Percentiles rank a stretch among this genome's conserved stretches.
Evolutionary conservation across 176 grass and related monocot species (phyloP).

Genomic region (Puccinellia tenuiflora): DNA sequence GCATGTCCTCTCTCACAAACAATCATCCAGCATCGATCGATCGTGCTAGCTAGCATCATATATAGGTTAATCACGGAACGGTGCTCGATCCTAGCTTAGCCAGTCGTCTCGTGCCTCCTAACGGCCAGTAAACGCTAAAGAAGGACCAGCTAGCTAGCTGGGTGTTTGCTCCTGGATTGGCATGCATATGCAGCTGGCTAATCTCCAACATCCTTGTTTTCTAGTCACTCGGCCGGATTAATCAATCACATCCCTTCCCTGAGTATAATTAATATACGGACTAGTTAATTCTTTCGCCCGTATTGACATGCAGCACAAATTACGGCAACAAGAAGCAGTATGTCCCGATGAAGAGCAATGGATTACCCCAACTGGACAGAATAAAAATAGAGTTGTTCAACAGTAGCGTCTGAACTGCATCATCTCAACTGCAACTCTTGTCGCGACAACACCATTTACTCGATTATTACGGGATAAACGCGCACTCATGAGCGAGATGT

Average conservation of each 20-base stretch:
- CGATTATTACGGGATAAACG: background rate
- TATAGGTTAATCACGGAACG: conserved; percentile 32
- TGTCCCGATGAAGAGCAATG: too few relatives aligned
- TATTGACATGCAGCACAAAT: too few relatives aligned
- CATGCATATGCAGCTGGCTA: background rate
- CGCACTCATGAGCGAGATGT: background rate
- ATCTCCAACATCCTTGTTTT: conserved; percentile 15
- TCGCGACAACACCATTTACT: too few relatives aligned
- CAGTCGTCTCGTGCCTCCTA: background rate
- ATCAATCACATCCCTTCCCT: background rate
- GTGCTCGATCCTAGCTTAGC: conserved; percentile 14
- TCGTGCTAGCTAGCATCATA: background rate
- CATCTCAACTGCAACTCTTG: too few relatives aligned
- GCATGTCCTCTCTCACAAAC: conserved; percentile 24
- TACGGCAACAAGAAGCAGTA: too few relatives aligned
- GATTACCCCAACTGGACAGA: too few relatives aligned
- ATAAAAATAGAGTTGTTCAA: too few relatives aligned
- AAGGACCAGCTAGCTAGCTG: background rate
- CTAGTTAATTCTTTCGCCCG: too few relatives aligned
- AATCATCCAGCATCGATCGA: conserved; percentile 15
- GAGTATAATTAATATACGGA: too few relatives aligned
- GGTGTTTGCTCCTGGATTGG: conserved; percentile 9
- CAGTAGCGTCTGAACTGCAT: too few relatives aligned
- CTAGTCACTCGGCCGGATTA: too few relatives aligned
- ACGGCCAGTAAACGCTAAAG: conserved; percentile 1